phyloP scores from a whole-genome alignment of 805 yeast genomes.

The Nakazawaea molendinolei region DNA sequence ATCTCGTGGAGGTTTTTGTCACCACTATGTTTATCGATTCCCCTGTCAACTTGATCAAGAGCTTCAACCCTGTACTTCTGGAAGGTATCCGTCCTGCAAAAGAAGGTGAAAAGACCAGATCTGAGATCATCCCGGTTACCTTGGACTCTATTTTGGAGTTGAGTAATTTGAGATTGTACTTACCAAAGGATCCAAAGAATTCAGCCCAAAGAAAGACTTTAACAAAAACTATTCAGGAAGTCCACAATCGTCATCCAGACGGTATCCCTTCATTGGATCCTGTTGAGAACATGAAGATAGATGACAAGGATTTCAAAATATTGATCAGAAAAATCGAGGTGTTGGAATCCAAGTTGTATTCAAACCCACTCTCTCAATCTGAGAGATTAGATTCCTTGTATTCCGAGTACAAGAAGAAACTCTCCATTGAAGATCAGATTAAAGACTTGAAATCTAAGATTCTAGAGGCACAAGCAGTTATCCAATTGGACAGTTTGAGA shows the following conservation, averaged over 20 bases:
- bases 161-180: conserved; percentile 72
- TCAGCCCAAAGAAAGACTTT: conserved; percentile 51
- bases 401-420: conserved; percentile 57
- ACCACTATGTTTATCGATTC: conserved; percentile 73
- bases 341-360: conserved; percentile 62
- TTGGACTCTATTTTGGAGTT: conserved; percentile 67
- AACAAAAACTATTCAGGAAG: conserved; percentile 73
- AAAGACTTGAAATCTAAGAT: conserved; percentile 58
- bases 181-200: conserved; percentile 72
- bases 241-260: conserved; percentile 76
- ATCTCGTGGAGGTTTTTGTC: conserved; percentile 79
- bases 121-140: conserved; percentile 81
- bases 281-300: conserved; percentile 85
- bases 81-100: conserved; percentile 84
- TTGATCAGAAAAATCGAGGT: conserved; percentile 76
- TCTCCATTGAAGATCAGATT: conserved; percentile 52
- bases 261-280: conserved; percentile 93
- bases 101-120: conserved; percentile 61
- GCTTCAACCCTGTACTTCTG: conserved; percentile 71
- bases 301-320: conserved; percentile 67
- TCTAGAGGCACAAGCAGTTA: conserved; percentile 79
- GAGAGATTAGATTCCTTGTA: conserved; percentile 58
- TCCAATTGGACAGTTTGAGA: conserved; percentile 89
- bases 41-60: conserved; percentile 75
- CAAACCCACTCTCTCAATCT: conserved; percentile 63